Base-by-base conservation (phyloP, 139 green algal genomes). In the Haematococcus lacustris region DNA sequence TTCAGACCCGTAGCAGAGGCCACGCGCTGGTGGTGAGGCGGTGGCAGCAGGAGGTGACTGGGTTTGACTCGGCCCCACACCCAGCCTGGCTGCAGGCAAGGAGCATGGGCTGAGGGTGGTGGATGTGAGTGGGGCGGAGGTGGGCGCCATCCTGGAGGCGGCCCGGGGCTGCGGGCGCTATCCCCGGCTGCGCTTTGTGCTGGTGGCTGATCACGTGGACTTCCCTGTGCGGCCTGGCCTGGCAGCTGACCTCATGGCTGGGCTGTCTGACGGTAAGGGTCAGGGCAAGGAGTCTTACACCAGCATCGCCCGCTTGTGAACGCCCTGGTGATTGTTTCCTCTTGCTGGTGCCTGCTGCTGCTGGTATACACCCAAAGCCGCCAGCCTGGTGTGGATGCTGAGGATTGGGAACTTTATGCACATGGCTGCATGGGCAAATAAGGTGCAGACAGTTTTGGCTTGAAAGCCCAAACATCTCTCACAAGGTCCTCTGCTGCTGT, bases 121-220 rank as follows among this genome's bases (percentile, higher is more conserved):
- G 28, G 83, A 88, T 32, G 71, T 88, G 28, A n/a, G 65, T 2
- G 34, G 37, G 0, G 33, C 51, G 6, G 83, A 86, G 43, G 2
- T 75, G 35, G 35, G 38, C 23, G 60, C 72, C 50, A 57, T 86
- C 4, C 71, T 88, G 50, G 83, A 88, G 64, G 76, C 66, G 5
- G 80, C 76, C 1, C 73, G 80, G n/a, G 80, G 76, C 64, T 78
- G 74, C 51, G 76, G 73, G 0, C 70, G 80, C 50, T 86, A 82
- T 71, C 80, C 76, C 13, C 80, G 76, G 32, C 47, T 79, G 57
- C 80, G 76, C 41, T 82, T 86, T 70, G 68, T 86, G 30, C 65
- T 86, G 28, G 69, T 84, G 25, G 78, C 76, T 0, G 84, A 89
- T 43, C 79, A 86, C 57, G 68, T 86, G 40, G 78, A 83, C 25